phyloP scores from a whole-genome alignment of 345 rosid genomes.

The Dipteronia dyeriana region DNA sequence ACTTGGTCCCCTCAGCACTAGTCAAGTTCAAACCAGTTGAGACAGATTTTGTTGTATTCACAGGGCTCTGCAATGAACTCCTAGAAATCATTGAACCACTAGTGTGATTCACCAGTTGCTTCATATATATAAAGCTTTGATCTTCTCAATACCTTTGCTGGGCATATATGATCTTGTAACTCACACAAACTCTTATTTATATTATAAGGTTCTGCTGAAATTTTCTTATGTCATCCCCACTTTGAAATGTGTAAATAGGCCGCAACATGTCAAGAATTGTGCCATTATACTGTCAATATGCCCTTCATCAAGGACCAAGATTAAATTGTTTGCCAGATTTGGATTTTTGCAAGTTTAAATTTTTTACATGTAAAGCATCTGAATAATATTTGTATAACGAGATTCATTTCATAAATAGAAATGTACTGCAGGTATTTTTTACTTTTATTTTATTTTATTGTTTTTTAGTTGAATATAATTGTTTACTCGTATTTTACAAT shows the following conservation, averaged over 20 bases:
- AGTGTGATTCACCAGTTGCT: constrained; percentile 15
- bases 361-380: neutral
- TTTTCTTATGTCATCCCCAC: neutral
- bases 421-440: neutral
- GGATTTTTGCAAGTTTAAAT: neutral
- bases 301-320: too few relatives aligned
- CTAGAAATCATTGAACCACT: constrained; percentile 60
- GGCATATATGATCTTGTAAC: neutral
- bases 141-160: neutral
- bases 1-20: constrained; percentile 86
- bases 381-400: neutral
- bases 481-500: neutral
- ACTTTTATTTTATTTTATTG: neutral
- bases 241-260: neutral
- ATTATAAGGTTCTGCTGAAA: neutral
- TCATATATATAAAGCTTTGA: constrained; percentile 6
- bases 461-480: neutral
- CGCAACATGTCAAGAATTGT: neutral
- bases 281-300: neutral
- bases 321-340: neutral
- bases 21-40: constrained; percentile 75
- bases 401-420: neutral
- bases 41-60: constrained; percentile 63
- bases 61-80: constrained; percentile 76
- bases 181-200: neutral